A percentile compares a stretch with the other conserved stretches of the same genome.
Evolutionary conservation across 805 yeast species (phyloP).

Genomic region (Wickerhamiella spandovensis): DNA sequence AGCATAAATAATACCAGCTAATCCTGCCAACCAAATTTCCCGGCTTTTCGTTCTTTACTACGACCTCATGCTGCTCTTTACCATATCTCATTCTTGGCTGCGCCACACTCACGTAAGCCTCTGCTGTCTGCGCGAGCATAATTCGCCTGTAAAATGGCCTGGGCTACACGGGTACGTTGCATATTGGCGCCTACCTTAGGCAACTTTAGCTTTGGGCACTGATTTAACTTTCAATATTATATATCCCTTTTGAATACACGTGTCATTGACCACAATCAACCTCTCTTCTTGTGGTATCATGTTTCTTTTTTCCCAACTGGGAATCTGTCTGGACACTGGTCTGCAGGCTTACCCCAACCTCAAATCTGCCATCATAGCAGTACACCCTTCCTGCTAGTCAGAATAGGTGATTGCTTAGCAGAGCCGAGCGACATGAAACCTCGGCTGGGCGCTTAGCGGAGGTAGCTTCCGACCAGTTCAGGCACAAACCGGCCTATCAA

Average conservation of each 20-base stretch:
- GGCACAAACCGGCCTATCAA: not conserved
- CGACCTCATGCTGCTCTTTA: not conserved
- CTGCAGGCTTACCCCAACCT: not conserved
- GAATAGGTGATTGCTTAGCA: not conserved
- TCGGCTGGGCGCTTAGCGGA: not conserved
- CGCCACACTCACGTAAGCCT: not conserved
- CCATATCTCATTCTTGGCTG: not conserved
- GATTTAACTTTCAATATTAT: too few species aligned
- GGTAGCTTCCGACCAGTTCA: not conserved
- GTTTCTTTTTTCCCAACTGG: too few species aligned
- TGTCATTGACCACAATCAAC: too few species aligned
- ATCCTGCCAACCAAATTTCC: not conserved
- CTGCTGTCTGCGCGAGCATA: not conserved
- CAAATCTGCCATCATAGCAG: not conserved
- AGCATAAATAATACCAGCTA: not conserved
- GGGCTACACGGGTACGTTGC: not conserved
- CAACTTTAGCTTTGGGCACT: too few species aligned
- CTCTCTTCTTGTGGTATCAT: too few species aligned
- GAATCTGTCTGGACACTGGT: too few species aligned
- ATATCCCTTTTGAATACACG: too few species aligned
- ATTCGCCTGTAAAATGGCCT: not conserved
- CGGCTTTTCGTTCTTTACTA: not conserved
- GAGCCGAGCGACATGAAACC: not conserved
- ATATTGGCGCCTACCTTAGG: too few species aligned
- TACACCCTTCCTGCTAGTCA: not conserved